Evolutionary conservation across 2,329 filamentous ascomycete species (phyloP).

Genomic region (Fusarium graminum): DNA sequence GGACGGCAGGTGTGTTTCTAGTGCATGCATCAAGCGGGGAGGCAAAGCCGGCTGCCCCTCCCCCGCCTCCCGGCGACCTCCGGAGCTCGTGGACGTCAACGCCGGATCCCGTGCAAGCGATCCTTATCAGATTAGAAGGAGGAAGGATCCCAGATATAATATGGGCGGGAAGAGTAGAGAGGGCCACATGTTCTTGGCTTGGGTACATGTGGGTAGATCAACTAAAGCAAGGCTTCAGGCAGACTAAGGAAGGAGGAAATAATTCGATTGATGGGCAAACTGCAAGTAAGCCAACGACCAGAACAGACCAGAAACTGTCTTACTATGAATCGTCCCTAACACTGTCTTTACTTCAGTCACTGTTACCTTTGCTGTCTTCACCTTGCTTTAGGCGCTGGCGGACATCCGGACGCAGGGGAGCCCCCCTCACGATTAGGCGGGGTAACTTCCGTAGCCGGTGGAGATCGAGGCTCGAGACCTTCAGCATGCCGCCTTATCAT

Average conservation of each 20-base stretch:
- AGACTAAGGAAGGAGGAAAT: conserved; percentile 2
- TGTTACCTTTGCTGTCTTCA: conserved; percentile 7
- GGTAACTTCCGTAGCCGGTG: conserved; percentile 47
- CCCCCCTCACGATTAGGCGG: conserved; percentile 44
- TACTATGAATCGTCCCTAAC: neutral
- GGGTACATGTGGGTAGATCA: neutral
- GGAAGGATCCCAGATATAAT: conserved; percentile 1
- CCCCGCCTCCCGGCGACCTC: conserved; percentile 49
- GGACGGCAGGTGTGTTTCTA: conserved; percentile 27
- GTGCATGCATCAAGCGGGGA: conserved; percentile 46
- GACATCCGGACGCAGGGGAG: conserved; percentile 42
- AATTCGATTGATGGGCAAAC: conserved; percentile 6
- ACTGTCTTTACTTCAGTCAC: conserved; percentile 6
- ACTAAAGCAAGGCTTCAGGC: conserved; percentile 1
- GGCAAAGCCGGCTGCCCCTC: conserved; percentile 33
- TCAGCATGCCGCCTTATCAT: conserved; percentile 44
- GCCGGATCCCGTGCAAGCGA: conserved; percentile 32
- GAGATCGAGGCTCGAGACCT: conserved; percentile 42
- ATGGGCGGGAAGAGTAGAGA: neutral
- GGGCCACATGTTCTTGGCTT: neutral
- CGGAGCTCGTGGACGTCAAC: conserved; percentile 28
- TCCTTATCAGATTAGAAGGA: conserved; percentile 26
- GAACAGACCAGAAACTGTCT: neutral
- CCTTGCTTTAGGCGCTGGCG: conserved; percentile 20
- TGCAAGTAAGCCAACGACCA: neutral